A percentile compares a stretch with the other conserved stretches of the same genome.
phyloP scores from a whole-genome alignment of 805 yeast genomes.

The Candida chauliodis region DNA sequence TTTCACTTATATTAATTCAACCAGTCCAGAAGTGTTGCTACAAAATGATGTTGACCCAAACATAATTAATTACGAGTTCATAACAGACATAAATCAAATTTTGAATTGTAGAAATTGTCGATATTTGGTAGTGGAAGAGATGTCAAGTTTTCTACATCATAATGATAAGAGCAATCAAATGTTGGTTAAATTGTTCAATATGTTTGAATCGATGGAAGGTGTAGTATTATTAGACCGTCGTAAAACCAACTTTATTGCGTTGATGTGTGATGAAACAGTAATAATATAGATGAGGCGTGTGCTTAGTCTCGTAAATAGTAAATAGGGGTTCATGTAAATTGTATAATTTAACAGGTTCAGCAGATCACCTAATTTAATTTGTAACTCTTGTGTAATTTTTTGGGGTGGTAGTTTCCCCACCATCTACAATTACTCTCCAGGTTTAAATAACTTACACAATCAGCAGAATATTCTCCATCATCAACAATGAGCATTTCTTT shows the following conservation, averaged over 20 bases:
- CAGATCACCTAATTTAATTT: too few relatives aligned
- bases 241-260: conserved; percentile 8
- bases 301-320: neutral
- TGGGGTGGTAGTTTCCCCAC: too few relatives aligned
- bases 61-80: conserved; percentile 11
- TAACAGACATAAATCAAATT: conserved; percentile 9
- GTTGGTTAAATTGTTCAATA: conserved; percentile 9
- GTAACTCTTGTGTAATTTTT: too few relatives aligned
- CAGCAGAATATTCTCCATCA: too few relatives aligned
- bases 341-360: too few relatives aligned
- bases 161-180: conserved; percentile 9
- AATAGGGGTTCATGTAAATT: too few relatives aligned
- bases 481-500: neutral
- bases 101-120: neutral
- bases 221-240: conserved; percentile 9
- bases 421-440: conserved; percentile 3
- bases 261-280: conserved; percentile 9
- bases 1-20: conserved; percentile 11
- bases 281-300: neutral
- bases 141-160: conserved; percentile 8
- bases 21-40: conserved; percentile 10
- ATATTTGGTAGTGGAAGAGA: conserved; percentile 12
- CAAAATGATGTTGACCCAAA: neutral
- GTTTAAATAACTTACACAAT: too few relatives aligned
- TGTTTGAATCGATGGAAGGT: neutral